These are phyloP conservation scores for Inga leiocalycina DNA, from an alignment of 306 rosid genomes.

Conservation along the genomic window DNA sequence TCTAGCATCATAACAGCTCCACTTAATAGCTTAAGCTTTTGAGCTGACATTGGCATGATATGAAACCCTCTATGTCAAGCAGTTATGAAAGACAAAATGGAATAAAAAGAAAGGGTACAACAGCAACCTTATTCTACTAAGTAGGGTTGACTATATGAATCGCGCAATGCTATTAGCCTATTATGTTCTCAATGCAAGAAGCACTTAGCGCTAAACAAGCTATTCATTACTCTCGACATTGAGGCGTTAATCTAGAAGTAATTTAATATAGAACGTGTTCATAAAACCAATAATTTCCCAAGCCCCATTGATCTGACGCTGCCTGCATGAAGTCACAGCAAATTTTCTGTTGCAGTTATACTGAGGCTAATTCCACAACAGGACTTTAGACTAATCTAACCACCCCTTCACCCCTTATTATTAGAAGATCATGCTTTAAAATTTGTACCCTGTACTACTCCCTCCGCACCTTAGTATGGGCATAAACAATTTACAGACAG, in stretches of 20 bases:
- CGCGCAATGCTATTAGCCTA: no score
- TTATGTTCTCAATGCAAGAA: no score
- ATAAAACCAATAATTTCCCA: constrained; percentile 11
- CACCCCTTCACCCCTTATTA: not conserved
- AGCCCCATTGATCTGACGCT: not conserved
- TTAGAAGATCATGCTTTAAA: not conserved
- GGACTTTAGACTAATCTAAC: constrained; percentile 2
- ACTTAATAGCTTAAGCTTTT: not conserved
- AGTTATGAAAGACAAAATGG: not conserved
- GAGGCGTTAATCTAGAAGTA: not conserved
- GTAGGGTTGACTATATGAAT: no score
- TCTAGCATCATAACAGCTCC: not conserved
- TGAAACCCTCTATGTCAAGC: not conserved
- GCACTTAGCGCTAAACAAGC: no score
- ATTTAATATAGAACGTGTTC: not conserved
- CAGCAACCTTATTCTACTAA: no score
- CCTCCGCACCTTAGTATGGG: not conserved
- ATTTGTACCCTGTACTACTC: not conserved
- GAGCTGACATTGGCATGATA: not conserved
- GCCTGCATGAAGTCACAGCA: constrained; percentile 14
- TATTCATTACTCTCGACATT: not conserved
- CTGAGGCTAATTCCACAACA: not conserved
- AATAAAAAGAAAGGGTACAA: not conserved
- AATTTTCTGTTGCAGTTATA: not conserved
- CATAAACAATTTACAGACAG: not conserved